Evolutionary conservation across 768 basidiomycete species (phyloP).

Genomic region (Mycena kentingensis): DNA sequence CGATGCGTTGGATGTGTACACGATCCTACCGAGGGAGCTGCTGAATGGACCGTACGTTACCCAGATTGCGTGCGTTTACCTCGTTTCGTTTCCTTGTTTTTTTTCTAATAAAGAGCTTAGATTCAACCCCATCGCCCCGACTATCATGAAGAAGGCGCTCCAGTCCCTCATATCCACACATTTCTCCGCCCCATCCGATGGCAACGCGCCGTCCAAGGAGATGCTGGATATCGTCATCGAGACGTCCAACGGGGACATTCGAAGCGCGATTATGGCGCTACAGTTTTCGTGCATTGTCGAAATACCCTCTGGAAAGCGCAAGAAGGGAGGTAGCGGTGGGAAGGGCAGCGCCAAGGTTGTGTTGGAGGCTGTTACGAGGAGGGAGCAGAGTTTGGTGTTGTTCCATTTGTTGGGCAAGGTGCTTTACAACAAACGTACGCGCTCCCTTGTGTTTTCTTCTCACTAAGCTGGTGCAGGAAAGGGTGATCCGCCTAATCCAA

Average conservation of each 20-base stretch:
- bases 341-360: slow-evolving; percentile 36
- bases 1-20: slow-evolving; percentile 65
- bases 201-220: slow-evolving; percentile 57
- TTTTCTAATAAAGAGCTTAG: slow-evolving; percentile 40
- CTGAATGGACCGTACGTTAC: slow-evolving; percentile 73
- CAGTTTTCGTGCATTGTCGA: slow-evolving; percentile 75
- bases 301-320: slow-evolving; percentile 32
- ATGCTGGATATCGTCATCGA: slow-evolving; percentile 75
- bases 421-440: slow-evolving; percentile 90
- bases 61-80: slow-evolving; percentile 66
- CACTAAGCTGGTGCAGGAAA: slow-evolving; percentile 53
- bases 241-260: slow-evolving; percentile 86
- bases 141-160: slow-evolving; percentile 79
- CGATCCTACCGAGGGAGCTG: slow-evolving; percentile 69
- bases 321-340: slow-evolving; percentile 35
- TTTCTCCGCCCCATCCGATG: slow-evolving; percentile 37
- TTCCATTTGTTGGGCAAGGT: slow-evolving; percentile 95
- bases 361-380: slow-evolving; percentile 73
- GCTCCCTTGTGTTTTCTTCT: slow-evolving; percentile 1
- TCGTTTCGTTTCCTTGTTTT: not conserved
- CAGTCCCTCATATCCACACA: slow-evolving; percentile 55
- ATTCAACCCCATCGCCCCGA: slow-evolving; percentile 91
- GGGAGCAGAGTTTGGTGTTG: slow-evolving; percentile 83
- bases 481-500: slow-evolving; percentile 62
- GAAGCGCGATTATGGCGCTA: slow-evolving; percentile 90